phyloP scores from a whole-genome alignment of 805 yeast genomes.

The Nakazawaea molendinolei region DNA sequence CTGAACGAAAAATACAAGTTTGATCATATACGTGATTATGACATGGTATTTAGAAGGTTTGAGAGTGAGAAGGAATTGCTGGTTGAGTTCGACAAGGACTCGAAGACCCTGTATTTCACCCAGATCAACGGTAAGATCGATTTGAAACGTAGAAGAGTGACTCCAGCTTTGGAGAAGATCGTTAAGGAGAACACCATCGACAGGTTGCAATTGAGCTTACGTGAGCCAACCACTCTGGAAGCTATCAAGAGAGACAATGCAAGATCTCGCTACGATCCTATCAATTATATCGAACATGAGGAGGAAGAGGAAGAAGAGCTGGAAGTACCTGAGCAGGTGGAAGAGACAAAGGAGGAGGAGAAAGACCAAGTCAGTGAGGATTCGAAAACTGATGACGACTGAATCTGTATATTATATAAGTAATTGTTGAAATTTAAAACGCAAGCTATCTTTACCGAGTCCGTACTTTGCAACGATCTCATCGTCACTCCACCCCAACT shows the following conservation, averaged over 20 bases:
- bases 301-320: conserved; percentile 38
- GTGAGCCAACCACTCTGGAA: conserved; percentile 72
- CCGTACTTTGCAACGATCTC: background rate
- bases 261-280: conserved; percentile 71
- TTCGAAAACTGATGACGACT: background rate
- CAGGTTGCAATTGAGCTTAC: conserved; percentile 50
- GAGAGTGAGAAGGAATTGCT: conserved; percentile 56
- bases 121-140: conserved; percentile 76
- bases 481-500: background rate
- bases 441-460: background rate
- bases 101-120: conserved; percentile 60
- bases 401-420: background rate
- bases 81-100: conserved; percentile 50
- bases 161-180: conserved; percentile 46
- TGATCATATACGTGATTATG: conserved; percentile 71
- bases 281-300: conserved; percentile 64
- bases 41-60: conserved; percentile 50
- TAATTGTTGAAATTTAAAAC: background rate
- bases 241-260: conserved; percentile 57
- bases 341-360: conserved; percentile 22
- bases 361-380: conserved; percentile 12
- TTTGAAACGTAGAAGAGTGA: conserved; percentile 79
- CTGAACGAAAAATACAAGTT: conserved; percentile 41
- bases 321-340: conserved; percentile 26
- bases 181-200: conserved; percentile 54